These are phyloP conservation scores for Stagonosporopsis chrysanthemi DNA, from an alignment of 2,329 filamentous ascomycete species.

Conservation along the genomic window DNA sequence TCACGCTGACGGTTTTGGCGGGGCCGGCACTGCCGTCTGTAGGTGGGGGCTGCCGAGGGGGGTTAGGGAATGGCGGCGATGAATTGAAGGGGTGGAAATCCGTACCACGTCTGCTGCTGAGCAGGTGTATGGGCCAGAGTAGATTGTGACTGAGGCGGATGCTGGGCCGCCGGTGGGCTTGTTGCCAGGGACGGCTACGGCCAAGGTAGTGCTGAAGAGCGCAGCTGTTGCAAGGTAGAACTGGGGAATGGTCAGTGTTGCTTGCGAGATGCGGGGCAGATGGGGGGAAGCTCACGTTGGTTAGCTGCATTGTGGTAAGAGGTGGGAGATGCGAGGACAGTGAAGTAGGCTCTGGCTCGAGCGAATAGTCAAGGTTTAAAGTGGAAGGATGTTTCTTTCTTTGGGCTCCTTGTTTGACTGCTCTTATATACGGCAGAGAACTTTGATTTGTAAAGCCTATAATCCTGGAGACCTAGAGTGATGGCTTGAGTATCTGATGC, in stretches of 20 bases:
- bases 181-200: neutral
- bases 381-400: neutral
- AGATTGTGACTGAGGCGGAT: constrained; percentile 1
- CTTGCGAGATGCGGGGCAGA: neutral
- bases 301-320: neutral
- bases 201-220: neutral
- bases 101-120: neutral
- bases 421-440: no score
- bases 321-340: no score
- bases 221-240: neutral
- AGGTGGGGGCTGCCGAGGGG: neutral
- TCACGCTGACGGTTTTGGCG: neutral
- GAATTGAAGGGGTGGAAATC: neutral
- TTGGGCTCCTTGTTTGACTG: neutral
- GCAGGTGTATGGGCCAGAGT: constrained; percentile 3
- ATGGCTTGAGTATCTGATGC: neutral
- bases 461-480: no score
- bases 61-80: neutral
- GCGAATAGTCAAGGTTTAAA: no score
- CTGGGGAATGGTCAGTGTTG: neutral
- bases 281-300: neutral
- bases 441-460: no score
- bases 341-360: neutral
- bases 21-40: neutral
- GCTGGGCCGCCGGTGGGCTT: constrained; percentile 8